A percentile compares a stretch with the other conserved stretches of the same genome.
These are phyloP conservation scores for Tetrahymena malaccensis DNA, from an alignment of 73 alveolate species.

Conservation along the genomic window DNA sequence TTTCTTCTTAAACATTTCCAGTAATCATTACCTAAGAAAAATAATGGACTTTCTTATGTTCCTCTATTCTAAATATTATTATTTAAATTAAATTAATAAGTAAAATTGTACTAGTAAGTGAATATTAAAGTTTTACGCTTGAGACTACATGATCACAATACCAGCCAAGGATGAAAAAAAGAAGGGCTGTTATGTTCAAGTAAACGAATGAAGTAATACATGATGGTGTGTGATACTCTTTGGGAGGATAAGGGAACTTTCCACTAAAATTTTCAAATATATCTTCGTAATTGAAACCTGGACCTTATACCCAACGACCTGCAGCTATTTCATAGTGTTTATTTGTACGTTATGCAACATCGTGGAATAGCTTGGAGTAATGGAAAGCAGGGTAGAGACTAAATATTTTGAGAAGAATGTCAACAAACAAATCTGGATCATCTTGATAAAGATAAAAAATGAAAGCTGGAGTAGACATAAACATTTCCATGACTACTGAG, in stretches of 20 bases:
- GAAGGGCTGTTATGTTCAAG: neutral
- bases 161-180: slow-evolving; percentile 20
- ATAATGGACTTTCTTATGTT: slow-evolving; percentile 21
- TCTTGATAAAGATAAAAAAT: slow-evolving; percentile 19
- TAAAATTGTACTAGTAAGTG: too few relatives aligned
- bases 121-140: neutral
- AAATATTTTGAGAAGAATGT: slow-evolving; percentile 1
- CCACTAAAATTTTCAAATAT: neutral
- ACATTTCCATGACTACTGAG: slow-evolving; percentile 42
- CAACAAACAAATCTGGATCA: slow-evolving; percentile 39
- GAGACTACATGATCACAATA: slow-evolving; percentile 47
- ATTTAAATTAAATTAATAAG: too few relatives aligned
- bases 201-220: neutral
- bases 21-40: slow-evolving; percentile 20
- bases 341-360: slow-evolving; percentile 37
- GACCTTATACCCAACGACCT: slow-evolving; percentile 49
- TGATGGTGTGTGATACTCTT: slow-evolving; percentile 9
- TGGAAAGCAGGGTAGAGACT: slow-evolving; percentile 49
- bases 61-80: slow-evolving; percentile 38
- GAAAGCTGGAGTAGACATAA: slow-evolving; percentile 37
- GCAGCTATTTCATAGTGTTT: slow-evolving; percentile 35
- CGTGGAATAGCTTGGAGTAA: slow-evolving; percentile 37
- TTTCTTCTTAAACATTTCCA: slow-evolving; percentile 25
- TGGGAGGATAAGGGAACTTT: neutral
- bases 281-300: slow-evolving; percentile 36